A percentile compares a stretch with the other conserved stretches of the same genome.
phyloP scores from a whole-genome alignment of 148 eudicot species.

The Rhododendron molle region DNA sequence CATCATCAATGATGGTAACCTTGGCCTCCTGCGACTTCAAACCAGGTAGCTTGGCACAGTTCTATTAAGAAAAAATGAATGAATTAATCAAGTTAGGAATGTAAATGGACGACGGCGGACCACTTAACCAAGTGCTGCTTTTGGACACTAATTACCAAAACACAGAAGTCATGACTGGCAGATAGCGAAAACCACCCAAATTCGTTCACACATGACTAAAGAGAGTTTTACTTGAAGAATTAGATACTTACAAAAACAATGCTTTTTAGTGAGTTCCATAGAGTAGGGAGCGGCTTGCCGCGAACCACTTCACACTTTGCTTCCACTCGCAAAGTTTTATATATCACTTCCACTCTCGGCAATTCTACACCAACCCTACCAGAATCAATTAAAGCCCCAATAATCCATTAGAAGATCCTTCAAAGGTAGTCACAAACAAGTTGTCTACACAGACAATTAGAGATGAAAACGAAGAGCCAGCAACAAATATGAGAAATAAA shows the following conservation, averaged over 20 bases:
- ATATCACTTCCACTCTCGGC: constrained; percentile 72
- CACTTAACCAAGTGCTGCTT: background rate
- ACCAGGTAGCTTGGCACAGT: constrained; percentile 18
- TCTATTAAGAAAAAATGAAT: constrained; percentile 24
- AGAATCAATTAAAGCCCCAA: background rate
- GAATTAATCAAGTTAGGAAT: background rate
- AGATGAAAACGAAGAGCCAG: background rate
- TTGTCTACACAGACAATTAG: background rate
- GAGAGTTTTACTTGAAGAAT: background rate
- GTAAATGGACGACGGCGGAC: background rate
- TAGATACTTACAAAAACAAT: constrained; percentile 42
- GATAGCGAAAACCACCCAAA: background rate
- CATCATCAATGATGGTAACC: constrained; percentile 47
- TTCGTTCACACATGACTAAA: background rate
- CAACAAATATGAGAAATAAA: background rate
- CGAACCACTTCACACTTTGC: constrained; percentile 69
- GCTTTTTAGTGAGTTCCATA: constrained; percentile 78
- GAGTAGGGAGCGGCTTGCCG: constrained; percentile 89
- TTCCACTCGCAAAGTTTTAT: constrained; percentile 51
- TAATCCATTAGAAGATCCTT: background rate
- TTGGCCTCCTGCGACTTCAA: constrained; percentile 6
- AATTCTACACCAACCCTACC: constrained; percentile 69
- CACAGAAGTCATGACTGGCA: background rate
- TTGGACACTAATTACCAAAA: background rate
- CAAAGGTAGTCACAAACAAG: background rate